Base-by-base conservation (phyloP, 306 rosid species). In the Medicago lupulina region DNA sequence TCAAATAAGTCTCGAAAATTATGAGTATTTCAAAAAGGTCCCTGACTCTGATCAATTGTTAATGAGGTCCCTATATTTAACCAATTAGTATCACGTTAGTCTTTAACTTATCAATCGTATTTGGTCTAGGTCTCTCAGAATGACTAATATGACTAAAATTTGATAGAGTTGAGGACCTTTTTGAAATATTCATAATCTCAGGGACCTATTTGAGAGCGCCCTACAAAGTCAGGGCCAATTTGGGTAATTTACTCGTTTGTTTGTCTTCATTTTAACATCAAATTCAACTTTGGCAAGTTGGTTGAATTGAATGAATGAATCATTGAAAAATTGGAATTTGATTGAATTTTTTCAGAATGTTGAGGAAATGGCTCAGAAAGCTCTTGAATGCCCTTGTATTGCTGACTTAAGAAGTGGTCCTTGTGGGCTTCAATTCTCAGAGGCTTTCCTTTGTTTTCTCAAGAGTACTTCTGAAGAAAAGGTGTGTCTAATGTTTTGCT, bases 361-460 rank as follows among this genome's bases (percentile, higher is more conserved):
- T 71, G 98, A 94, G 64, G 96, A 76, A 49, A 90, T 86, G 88
- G 92, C 96, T 72, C 88, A 89, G 86, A 92, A 87, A 81, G 96
- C 97, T 67, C 82, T 95, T 54, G 93, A 92, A 62, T 95, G 98
- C 72, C 97, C 98, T 79, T 95, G 98, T 86, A 87, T 92, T 79
- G 93, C 97, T 28, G 96, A 90, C 76, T 79, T 95, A 78, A 90
- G 91, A 72, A 90, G 67, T 61, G 98, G 97, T 79, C 73, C 89
- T 2, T 95, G 97, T 50, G 97, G 97, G 47, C 77, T 18, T 78
- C 97, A 87, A 77, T 95, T 95, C 79, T 87, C 97, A 2, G 87
- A 95, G 70, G 93, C 97, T 11, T 95, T 95, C 79, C 82, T 90
- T 3, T 95, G 97, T 80, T 95, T 86, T 80, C 89, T 95, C 78